Base-by-base conservation (phyloP, 2,329 filamentous ascomycete genomes). In the Hypoxylon sp. region DNA sequence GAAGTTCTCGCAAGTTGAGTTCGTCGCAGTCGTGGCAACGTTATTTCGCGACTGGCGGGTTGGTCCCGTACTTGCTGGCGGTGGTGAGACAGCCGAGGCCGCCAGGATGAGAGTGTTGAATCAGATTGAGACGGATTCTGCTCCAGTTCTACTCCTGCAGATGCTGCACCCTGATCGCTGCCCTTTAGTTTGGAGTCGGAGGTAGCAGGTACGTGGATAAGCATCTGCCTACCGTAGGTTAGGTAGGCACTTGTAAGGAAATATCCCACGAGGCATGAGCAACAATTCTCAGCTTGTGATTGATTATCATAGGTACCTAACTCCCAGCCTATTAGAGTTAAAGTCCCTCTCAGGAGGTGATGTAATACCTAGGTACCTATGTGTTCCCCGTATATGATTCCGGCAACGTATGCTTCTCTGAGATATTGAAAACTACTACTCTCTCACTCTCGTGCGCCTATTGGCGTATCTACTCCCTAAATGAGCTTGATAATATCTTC, bases 1-100 rank as follows among this genome's bases (percentile, higher is more conserved):
- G 30, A 77, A 76, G 59, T 77, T 78, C 60, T 73, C 74, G 2
- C 74, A 78, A 46, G 73, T 77, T 13, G 75, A 77, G 65, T 72
- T 74, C 32, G 75, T 74, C n/a, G 62, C 67, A 1, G 15, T 41
- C 20, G 58, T 67, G 53, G 64, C 60, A 24, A 22, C 15, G 7
- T 22, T 64, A 19, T 58, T 64, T 44, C 46, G 54, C 7, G 24
- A 55, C 6, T 63, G 53, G 46, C 4, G 46, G 26, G 46, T 48
- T 28, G 15, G 10, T 30, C 46, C 37, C 8, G 46, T 30, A 19
- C 46, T 30, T 49, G 10, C 22, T 6, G 30, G 30, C 19, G 32
- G 6, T 17, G 56, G 24, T 17, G 46, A 43, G 28, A 57, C 47
- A 15, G 4, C 30, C 6, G 28, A 60, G 15, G 49, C 24, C 3